Evolutionary conservation across 2,329 filamentous ascomycete species (phyloP), one percentile per base, ranked within the genome.

Genomic region (Apiospora phragmitis): DNA sequence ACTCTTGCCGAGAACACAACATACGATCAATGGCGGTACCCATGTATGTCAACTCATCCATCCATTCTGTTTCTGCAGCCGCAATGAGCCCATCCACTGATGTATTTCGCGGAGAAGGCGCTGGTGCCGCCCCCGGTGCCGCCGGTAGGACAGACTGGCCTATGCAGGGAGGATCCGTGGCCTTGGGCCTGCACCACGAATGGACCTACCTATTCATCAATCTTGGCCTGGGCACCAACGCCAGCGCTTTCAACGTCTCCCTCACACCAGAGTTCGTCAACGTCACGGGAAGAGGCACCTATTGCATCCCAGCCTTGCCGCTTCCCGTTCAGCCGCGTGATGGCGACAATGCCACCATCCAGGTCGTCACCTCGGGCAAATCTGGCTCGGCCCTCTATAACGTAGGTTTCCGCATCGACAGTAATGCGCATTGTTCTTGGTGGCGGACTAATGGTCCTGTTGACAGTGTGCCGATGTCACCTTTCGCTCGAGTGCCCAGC

Each of bases 401-500:
- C 80, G 87, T 89, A 79, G 76, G 85, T 73, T 73, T 70, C 32
- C 67, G 32, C 21, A 21, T 24, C 47, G 14, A 26, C 69, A 78
- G 71, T 16, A 69, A 29, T 18, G 35, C 2, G 26, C 41, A 51
- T 3, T 16, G 12, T 65, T 35, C 18, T 21, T n/a, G 42, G 9
- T 47, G 26, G 4, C n/a, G 11, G 4, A 16, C 65, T 67, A 12
- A 47, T 21, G 26, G 18, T 16, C 5, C 42, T 24, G 29, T 4
- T n/a, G 14, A 69, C 72, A 92, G 90, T 95, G 93, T 80, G 91
- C 92, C 77, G 92, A 95, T 76, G 88, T 94, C 74, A 90, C 88
- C 35, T 91, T 95, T 82, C 87, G 85, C 42, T 82, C 83, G 68
- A 82, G 83, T 14, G 84, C 88, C 5, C 82, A 85, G 24, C 79